These are phyloP conservation scores for Dendrobium huoshanense DNA, from an alignment of 106 monocot species.

Conservation along the genomic window DNA sequence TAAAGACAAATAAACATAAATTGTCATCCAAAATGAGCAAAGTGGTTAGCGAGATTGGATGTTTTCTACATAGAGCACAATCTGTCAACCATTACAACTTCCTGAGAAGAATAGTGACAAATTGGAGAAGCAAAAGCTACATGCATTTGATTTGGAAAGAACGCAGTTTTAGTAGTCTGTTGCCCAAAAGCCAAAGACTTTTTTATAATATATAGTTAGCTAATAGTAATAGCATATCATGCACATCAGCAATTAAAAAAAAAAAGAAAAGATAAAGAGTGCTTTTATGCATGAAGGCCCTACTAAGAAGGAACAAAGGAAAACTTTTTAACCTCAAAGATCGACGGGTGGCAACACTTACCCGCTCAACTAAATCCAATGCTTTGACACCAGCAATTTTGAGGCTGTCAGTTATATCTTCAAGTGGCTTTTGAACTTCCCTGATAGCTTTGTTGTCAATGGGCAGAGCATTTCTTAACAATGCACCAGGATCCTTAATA, in stretches of 20 bases:
- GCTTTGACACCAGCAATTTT: slow-evolving; percentile 53
- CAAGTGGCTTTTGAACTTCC: slow-evolving; percentile 76
- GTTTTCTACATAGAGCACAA: background rate
- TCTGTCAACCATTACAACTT: background rate
- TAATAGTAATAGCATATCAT: too few relatives aligned
- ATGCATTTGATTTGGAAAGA: background rate
- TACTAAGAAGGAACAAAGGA: background rate
- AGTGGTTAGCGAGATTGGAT: background rate
- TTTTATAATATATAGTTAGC: too few relatives aligned
- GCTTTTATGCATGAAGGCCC: background rate
- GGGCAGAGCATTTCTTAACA: slow-evolving; percentile 85
- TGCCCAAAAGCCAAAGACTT: background rate
- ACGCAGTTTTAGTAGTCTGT: background rate
- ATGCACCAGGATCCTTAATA: slow-evolving; percentile 86
- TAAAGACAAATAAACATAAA: background rate
- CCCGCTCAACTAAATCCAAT: slow-evolving; percentile 53
- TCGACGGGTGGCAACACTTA: slow-evolving; percentile 8
- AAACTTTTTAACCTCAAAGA: background rate
- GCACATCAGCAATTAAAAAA: too few relatives aligned
- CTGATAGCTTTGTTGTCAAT: slow-evolving; percentile 85
- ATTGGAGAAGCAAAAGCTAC: background rate
- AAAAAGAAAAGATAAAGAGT: background rate
- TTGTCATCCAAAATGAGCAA: background rate
- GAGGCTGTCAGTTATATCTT: slow-evolving; percentile 56
- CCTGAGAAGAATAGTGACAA: background rate